Evolutionary conservation across 495 filamentous ascomycete genomes (phyloP), one percentile per base, ranked within the genome.

Genomic region (Aspergillus diversus): DNA sequence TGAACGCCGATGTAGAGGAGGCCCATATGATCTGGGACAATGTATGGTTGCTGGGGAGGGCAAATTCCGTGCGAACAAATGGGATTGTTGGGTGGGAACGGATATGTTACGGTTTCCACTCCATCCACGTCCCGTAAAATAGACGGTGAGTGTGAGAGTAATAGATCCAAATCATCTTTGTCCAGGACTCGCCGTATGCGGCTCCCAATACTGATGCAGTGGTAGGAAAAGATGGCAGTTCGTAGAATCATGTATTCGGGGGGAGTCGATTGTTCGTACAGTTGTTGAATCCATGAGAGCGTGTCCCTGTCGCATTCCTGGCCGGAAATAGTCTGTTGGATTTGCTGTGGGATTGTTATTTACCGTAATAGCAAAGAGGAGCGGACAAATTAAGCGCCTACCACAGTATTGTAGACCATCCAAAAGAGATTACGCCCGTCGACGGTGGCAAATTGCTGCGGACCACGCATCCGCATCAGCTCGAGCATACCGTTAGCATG

Each of bases 371-470:
- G 50, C 11, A 5, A 49, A 16, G 7, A 1, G 11, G 47, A 43
- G 8, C 21, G 47, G 47, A 13, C 47, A 50, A 5, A 21, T 49
- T 8, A 4, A 4, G 15, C 34, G 27, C 51, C 21, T 34, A 54
- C 51, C 5, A 54, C 34, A 4, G 51, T 54, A n/a, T 54, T 54
- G 16, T 34, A 54, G 31, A 34, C 51, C 51, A 54, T 33, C 51
- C 51, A 54, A 32, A 54, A 54, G 4, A 34, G 32, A 33, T 21
- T 54, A 8, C 51, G 51, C 5, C 51, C 51, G 13, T 33, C 51
- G 3, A 5, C 13, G 13, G 51, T 34, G 11, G 51, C 7, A 16
- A 54, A 54, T 33, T 54, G 51, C 27, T 34, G 7, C 4, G 27
- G 16, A 16, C 51, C 27, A 34, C 51, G 51, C 27, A 54, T 5